Base-by-base conservation (phyloP, 371 early-diverging fungal species). In the Mortierella sp. region DNA sequence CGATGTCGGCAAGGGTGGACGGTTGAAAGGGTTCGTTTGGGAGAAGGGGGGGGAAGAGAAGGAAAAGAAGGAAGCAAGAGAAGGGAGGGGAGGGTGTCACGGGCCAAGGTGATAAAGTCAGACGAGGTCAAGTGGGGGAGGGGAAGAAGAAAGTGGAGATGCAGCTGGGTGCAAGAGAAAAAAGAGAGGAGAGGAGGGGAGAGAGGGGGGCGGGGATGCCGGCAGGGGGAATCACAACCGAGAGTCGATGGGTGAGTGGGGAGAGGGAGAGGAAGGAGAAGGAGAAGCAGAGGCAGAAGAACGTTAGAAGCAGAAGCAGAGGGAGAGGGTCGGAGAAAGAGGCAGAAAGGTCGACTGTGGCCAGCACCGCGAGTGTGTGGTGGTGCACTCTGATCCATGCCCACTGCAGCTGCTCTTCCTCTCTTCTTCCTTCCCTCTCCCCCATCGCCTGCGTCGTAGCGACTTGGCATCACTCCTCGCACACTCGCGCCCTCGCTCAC, bases 401-500 rank as follows among this genome's bases (percentile, higher is more conserved):
- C 34, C 34, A 34, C 34, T 34, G 34, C 34, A 34, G 10, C 34
- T 34, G 34, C 7, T 19, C 19, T 34, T 3, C 14, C 27, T 18
- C 60, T 46, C 39, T 31, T 48, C 16, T 39, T 26, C 66, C 38
- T 46, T 38, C 30, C 38, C 42, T 47, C 39, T 27, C 43, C 19
- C 46, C n/a, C n/a, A n/a, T n/a, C n/a, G n/a, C n/a, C n/a, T n/a
- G n/a, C n/a, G n/a, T n/a, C n/a, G n/a, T n/a, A n/a, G n/a, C n/a
- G n/a, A n/a, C n/a, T n/a, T n/a, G n/a, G n/a, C n/a, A n/a, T n/a
- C n/a, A n/a, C n/a, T n/a, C n/a, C n/a, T n/a, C n/a, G n/a, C n/a
- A n/a, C n/a, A n/a, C n/a, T n/a, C n/a, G n/a, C n/a, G n/a, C n/a
- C n/a, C n/a, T n/a, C n/a, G n/a, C n/a, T n/a, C n/a, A n/a, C n/a